Evolutionary conservation across 202 grass and related monocot species (phyloP), one percentile per base, ranked within the genome.

Genomic region (Panicum hallii): DNA sequence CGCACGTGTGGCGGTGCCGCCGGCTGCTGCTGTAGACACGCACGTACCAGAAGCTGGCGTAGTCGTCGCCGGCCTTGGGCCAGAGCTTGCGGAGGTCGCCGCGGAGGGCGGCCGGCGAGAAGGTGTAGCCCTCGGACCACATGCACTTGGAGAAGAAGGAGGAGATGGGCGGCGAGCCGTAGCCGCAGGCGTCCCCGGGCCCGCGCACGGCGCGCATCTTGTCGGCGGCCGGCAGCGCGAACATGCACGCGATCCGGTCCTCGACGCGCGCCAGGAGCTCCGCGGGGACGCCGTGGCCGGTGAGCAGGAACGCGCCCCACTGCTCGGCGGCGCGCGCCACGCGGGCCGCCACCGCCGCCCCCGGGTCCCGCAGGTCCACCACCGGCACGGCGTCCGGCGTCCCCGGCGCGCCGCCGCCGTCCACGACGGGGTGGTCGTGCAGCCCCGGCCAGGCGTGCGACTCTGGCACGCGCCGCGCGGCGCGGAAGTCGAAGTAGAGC

Each of bases 111-210:
- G 68, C 77, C 14, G 82, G 60, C 42, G 87, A 78, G 84, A 99
- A 89, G 82, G 90, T 89, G 93, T 94, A 99, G 7, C 97, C 97
- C 90, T 99, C 97, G 15, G 88, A 96, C 97, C 97, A 99, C 91
- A 96, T 94, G 75, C 72, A 78, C 90, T 96, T 99, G 77, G 93
- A 79, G 88, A 96, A 96, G 88, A 92, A 91, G 73, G 86, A 85
- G 43, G 93, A 96, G 82, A 96, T 91, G 72, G 90, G 88, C 43
- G 83, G 79, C 47, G 89, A 83, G 44, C 97, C 97, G 83, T 96
- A 99, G 71, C 97, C 97, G 43, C 89, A 88, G 65, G 87, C 41
- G 75, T 84, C 71, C 10, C 83, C 96, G 43, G 82, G 58, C 1
- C 80, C 11, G 17, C 92, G 88, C 5, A 91, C 86, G 26, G 91